These are phyloP conservation scores for Lycium barbarum DNA, from an alignment of 257 asterid genomes.

Conservation along the genomic window DNA sequence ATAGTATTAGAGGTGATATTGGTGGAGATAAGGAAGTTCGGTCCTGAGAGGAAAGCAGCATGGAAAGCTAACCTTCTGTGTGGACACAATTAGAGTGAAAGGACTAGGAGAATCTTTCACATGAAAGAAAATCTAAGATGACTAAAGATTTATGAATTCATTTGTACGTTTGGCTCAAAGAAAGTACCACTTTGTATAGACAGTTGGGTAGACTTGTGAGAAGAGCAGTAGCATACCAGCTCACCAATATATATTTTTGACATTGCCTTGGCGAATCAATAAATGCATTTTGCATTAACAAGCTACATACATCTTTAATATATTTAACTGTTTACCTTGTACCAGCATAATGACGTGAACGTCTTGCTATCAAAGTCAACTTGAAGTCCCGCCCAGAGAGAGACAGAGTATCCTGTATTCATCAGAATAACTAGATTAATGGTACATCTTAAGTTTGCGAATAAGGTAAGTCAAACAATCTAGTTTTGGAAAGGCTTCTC, in stretches of 20 bases:
- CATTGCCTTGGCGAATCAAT: not conserved
- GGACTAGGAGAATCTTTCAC: not conserved
- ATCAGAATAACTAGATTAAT: constrained; percentile 35
- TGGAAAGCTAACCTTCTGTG: not conserved
- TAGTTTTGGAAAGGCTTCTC: not conserved
- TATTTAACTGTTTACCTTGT: constrained; percentile 62
- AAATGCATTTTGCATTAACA: not conserved
- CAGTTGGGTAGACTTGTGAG: not conserved
- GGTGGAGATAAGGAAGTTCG: not conserved
- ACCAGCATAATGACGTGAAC: constrained; percentile 97
- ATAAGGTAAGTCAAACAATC: not conserved
- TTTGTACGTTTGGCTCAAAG: constrained; percentile 5
- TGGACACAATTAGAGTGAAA: constrained; percentile 6
- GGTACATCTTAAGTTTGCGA: constrained; percentile 4
- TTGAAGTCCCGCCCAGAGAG: constrained; percentile 80
- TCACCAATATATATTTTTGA: not conserved
- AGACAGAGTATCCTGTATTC: constrained; percentile 68
- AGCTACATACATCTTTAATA: not conserved
- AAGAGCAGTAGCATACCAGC: not conserved
- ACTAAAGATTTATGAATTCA: not conserved
- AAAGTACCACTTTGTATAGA: constrained; percentile 25
- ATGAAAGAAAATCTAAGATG: constrained; percentile 23
- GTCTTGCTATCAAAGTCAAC: constrained; percentile 82
- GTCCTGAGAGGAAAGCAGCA: not conserved
- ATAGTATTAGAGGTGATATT: constrained; percentile 5